Conservation (phyloP, 139 green algal species). For the Micromonas pusilla region DNA sequence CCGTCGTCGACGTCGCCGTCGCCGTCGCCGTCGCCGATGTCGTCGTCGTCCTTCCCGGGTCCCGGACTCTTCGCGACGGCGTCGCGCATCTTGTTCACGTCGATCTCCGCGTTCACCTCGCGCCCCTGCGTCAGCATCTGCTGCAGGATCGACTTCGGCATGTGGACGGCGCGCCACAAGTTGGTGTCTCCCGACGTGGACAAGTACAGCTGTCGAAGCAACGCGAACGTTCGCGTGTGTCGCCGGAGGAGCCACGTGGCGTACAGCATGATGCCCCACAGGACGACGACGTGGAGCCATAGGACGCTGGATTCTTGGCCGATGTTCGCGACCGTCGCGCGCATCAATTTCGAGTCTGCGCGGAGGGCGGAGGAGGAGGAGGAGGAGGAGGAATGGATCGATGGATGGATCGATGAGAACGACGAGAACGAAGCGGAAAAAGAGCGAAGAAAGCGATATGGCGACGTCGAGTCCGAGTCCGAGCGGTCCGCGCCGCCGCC, state of each 20-base stretch:
- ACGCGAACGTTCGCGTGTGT: slow-evolving; percentile 7
- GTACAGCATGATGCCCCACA: slow-evolving; percentile 5
- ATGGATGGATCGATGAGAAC: no score
- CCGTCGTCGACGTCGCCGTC: neutral
- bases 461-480: no score
- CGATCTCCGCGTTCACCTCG: neutral
- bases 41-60: neutral
- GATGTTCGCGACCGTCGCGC: slow-evolving; percentile 4
- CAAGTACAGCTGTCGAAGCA: slow-evolving; percentile 22
- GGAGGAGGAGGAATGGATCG: no score
- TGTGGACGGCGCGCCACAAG: slow-evolving; percentile 7
- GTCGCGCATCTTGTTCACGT: neutral
- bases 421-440: no score
- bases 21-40: neutral
- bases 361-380: no score
- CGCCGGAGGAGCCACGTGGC: slow-evolving; percentile 6
- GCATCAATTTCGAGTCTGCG: neutral
- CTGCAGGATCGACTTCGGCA: neutral
- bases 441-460: no score
- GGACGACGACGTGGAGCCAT: slow-evolving; percentile 17
- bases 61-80: neutral
- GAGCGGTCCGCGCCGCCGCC: no score
- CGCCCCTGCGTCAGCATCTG: slow-evolving; percentile 7
- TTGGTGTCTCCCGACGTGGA: slow-evolving; percentile 14
- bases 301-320: neutral